phyloP scores from a whole-genome alignment of 1,284 basidiomycete genomes.

The Ganoderma lingzhi region DNA sequence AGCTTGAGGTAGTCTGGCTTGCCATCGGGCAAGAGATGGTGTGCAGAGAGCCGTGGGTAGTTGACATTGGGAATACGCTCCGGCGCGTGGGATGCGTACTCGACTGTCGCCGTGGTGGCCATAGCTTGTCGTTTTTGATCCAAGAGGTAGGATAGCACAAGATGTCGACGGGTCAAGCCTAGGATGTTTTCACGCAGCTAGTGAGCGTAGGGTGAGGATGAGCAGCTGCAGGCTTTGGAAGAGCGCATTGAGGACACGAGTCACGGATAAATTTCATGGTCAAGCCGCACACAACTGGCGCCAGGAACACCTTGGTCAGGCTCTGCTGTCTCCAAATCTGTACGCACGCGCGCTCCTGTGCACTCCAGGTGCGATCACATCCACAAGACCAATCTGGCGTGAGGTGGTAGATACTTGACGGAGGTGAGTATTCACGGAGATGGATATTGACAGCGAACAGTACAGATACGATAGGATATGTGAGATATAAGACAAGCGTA shows the following conservation, averaged over 20 bases:
- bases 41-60: constrained; percentile 74
- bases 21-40: constrained; percentile 72
- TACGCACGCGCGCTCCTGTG: background rate
- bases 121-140: constrained; percentile 14
- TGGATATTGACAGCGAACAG: constrained; percentile 22
- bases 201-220: constrained; percentile 11
- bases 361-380: background rate
- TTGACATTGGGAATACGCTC: constrained; percentile 52
- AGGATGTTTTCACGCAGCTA: constrained; percentile 2
- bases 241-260: constrained; percentile 18
- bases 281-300: constrained; percentile 25
- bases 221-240: background rate
- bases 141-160: background rate
- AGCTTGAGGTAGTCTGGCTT: constrained; percentile 95
- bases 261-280: constrained; percentile 14
- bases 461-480: constrained; percentile 32
- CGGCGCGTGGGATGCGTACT: constrained; percentile 74
- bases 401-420: background rate
- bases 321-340: background rate
- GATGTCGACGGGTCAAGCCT: background rate
- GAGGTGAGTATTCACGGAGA: background rate
- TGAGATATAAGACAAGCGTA: constrained; percentile 35
- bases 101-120: constrained; percentile 57
- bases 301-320: constrained; percentile 12
- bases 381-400: background rate